These are phyloP conservation scores for Peniophora sp. DNA, from an alignment of 1,284 basidiomycete genomes.

Conservation along the genomic window DNA sequence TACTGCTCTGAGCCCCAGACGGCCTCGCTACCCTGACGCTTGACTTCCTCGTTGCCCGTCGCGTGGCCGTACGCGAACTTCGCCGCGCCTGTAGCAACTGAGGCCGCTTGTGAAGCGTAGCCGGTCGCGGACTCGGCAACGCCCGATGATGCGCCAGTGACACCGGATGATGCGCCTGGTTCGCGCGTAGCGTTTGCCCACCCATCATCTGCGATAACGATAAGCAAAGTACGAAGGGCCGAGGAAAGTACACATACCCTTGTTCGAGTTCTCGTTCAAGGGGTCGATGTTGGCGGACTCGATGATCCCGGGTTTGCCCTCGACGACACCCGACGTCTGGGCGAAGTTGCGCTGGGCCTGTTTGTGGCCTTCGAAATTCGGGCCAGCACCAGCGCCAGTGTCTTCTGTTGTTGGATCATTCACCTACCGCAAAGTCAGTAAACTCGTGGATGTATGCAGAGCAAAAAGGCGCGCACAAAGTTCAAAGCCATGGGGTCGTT, in stretches of 20 bases:
- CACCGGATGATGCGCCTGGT: background rate
- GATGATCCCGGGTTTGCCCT: constrained; percentile 46
- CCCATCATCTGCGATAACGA: constrained; percentile 26
- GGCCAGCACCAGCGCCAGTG: constrained; percentile 33
- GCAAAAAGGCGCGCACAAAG: constrained; percentile 27
- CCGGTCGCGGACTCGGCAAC: constrained; percentile 3
- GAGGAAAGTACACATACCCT: constrained; percentile 20
- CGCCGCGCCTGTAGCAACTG: constrained; percentile 25
- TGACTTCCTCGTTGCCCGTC: constrained; percentile 27
- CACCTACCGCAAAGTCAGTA: constrained; percentile 19
- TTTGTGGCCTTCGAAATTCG: constrained; percentile 27
- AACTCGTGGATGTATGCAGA: background rate
- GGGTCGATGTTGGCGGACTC: constrained; percentile 44
- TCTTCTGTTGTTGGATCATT: constrained; percentile 30
- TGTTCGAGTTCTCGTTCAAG: constrained; percentile 35
- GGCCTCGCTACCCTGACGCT: constrained; percentile 26
- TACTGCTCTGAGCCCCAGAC: constrained; percentile 18
- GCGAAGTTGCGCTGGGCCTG: constrained; percentile 30
- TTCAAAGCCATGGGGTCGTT: constrained; percentile 30
- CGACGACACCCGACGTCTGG: constrained; percentile 35
- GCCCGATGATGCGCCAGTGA: constrained; percentile 9
- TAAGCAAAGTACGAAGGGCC: background rate
- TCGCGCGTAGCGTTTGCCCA: constrained; percentile 28
- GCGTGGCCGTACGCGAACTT: constrained; percentile 31
- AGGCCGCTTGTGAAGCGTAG: constrained; percentile 17